A percentile compares a stretch with the other conserved stretches of the same genome.
These are phyloP conservation scores for Thalia dealbata DNA, from an alignment of 176 grass and related monocot genomes.

Conservation along the genomic window DNA sequence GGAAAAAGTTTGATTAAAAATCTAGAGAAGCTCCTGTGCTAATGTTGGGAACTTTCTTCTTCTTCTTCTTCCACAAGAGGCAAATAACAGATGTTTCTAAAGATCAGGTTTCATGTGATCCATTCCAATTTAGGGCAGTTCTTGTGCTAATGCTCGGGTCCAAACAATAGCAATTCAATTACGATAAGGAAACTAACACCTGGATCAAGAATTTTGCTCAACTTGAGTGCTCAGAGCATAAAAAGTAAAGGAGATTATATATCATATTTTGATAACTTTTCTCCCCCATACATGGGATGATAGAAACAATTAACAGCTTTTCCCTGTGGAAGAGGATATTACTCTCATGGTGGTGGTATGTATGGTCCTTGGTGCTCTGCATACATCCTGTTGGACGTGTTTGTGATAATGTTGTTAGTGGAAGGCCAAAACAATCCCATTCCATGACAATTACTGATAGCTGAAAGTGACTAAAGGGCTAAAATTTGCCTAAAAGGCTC, in stretches of 20 bases:
- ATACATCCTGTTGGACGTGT: neutral
- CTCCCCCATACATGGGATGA: neutral
- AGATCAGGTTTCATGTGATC: no score
- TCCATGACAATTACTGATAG: neutral
- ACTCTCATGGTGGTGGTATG: neutral
- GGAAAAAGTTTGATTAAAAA: no score
- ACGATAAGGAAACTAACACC: no score
- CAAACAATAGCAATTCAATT: neutral
- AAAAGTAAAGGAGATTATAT: no score
- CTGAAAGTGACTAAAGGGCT: neutral
- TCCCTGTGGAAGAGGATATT: neutral
- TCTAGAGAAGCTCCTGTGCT: no score
- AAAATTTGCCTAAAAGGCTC: neutral
- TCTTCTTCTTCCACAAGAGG: no score
- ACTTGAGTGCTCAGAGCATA: no score
- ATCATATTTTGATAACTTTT: no score
- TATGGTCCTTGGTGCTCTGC: neutral
- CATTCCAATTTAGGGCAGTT: no score
- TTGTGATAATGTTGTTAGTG: neutral
- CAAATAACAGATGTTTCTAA: no score
- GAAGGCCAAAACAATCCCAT: neutral
- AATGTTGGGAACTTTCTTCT: neutral
- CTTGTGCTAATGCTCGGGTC: neutral
- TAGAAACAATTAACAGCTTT: neutral
- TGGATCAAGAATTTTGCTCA: no score